phyloP scores from a whole-genome alignment of 2,329 filamentous ascomycete genomes.

The Leptographium flavum region DNA sequence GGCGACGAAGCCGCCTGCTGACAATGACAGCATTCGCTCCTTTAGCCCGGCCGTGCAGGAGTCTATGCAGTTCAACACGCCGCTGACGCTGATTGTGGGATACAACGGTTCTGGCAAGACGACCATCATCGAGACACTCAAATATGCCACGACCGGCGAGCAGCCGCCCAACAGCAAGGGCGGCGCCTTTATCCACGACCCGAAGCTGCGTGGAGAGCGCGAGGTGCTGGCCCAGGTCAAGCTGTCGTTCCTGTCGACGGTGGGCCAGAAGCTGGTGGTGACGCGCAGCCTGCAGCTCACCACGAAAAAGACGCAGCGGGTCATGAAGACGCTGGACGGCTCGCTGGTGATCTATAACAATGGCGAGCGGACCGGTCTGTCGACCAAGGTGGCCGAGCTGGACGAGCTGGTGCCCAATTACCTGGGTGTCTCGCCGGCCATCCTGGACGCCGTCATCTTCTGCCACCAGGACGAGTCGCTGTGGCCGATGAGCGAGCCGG shows the following conservation, averaged over 20 bases:
- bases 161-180: slow-evolving; percentile 82
- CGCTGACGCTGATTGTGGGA: slow-evolving; percentile 89
- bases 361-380: slow-evolving; percentile 66
- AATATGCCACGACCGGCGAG: slow-evolving; percentile 92
- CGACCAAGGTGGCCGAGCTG: slow-evolving; percentile 66
- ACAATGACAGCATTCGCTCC: slow-evolving; percentile 43
- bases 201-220: slow-evolving; percentile 78
- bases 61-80: slow-evolving; percentile 75
- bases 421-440: slow-evolving; percentile 76
- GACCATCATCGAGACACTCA: slow-evolving; percentile 96
- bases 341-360: slow-evolving; percentile 61
- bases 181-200: slow-evolving; percentile 92
- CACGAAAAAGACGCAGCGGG: slow-evolving; percentile 64
- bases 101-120: slow-evolving; percentile 98
- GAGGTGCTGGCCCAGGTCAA: slow-evolving; percentile 87
- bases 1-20: background rate
- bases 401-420: slow-evolving; percentile 74
- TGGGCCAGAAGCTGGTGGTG: slow-evolving; percentile 65
- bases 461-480: slow-evolving; percentile 96
- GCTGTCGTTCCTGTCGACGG: slow-evolving; percentile 68
- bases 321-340: slow-evolving; percentile 74
- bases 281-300: slow-evolving; percentile 76
- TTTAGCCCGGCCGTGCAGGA: slow-evolving; percentile 65
- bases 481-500: slow-evolving; percentile 88
- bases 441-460: slow-evolving; percentile 92